A percentile compares a stretch with the other conserved stretches of the same genome.
These are phyloP conservation scores for Capsella bursapastoris DNA, from an alignment of 345 rosid genomes.

Conservation along the genomic window DNA sequence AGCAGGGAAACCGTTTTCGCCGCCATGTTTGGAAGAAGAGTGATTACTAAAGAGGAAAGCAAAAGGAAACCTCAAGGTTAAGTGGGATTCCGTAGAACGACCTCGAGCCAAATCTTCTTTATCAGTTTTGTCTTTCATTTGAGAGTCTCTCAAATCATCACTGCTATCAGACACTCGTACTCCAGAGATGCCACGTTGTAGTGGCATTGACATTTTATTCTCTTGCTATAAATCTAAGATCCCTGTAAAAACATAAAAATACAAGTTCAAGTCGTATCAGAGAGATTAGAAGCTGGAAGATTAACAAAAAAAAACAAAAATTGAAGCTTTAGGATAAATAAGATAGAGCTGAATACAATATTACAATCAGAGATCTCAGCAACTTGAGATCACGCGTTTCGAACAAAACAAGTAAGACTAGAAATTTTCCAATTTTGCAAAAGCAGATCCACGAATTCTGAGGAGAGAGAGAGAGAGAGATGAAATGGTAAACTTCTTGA, in stretches of 20 bases:
- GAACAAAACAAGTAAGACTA: background rate
- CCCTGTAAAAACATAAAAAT: background rate
- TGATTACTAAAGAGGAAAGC: conserved; percentile 53
- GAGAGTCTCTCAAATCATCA: conserved; percentile 70
- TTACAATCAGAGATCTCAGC: conserved; percentile 6
- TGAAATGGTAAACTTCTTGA: background rate
- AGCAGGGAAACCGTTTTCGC: conserved; percentile 65
- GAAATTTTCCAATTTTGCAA: conserved; percentile 28
- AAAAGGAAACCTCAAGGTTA: conserved; percentile 65
- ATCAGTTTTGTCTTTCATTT: conserved; percentile 76
- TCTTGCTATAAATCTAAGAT: conserved; percentile 43
- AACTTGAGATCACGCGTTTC: conserved; percentile 6
- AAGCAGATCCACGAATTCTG: conserved; percentile 49
- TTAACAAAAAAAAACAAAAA: background rate
- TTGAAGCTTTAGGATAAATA: background rate
- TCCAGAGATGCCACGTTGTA: conserved; percentile 70
- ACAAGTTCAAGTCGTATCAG: background rate
- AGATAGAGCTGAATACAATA: background rate
- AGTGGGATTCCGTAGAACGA: conserved; percentile 55
- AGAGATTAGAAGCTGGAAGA: conserved; percentile 17
- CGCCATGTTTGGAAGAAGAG: conserved; percentile 66
- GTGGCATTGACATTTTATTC: conserved; percentile 75
- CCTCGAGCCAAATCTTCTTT: conserved; percentile 65
- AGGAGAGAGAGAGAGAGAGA: conserved; percentile 7
- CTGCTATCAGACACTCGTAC: conserved; percentile 64